phyloP scores from a whole-genome alignment of 2,329 filamentous ascomycete species.

The Ophiostoma piceae region DNA sequence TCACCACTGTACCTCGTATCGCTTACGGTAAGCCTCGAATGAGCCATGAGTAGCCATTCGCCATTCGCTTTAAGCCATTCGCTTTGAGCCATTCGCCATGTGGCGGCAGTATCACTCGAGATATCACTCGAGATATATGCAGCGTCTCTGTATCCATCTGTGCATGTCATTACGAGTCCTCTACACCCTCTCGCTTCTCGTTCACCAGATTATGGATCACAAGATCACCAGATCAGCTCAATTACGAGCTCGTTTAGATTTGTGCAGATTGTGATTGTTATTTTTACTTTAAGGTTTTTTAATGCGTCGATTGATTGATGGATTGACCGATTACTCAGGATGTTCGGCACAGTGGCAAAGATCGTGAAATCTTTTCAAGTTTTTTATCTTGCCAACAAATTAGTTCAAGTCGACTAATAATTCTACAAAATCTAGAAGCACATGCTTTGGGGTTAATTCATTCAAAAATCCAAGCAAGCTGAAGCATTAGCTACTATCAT shows the following conservation, averaged over 20 bases:
- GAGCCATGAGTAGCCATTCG: conserved; percentile 3
- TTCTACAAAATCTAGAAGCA: not conserved
- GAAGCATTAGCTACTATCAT: not conserved
- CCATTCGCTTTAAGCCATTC: not conserved
- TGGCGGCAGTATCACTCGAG: not conserved
- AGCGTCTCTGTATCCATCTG: not conserved
- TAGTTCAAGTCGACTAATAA: no score
- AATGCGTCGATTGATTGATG: not conserved
- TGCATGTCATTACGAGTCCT: not conserved
- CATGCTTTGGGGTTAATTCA: not conserved
- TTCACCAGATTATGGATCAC: not conserved
- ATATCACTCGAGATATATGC: not conserved
- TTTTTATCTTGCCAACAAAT: no score
- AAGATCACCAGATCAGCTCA: not conserved
- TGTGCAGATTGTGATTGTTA: not conserved
- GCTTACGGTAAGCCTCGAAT: not conserved
- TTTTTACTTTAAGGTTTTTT: not conserved
- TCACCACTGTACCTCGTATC: not conserved
- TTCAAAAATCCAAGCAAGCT: not conserved
- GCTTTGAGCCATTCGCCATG: not conserved
- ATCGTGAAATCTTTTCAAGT: not conserved
- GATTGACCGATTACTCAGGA: not conserved
- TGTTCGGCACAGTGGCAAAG: not conserved
- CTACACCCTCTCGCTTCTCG: not conserved
- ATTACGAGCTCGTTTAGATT: not conserved